These are phyloP conservation scores for Fusarium austroafricanum DNA, from an alignment of 2,329 filamentous ascomycete species.

Conservation along the genomic window DNA sequence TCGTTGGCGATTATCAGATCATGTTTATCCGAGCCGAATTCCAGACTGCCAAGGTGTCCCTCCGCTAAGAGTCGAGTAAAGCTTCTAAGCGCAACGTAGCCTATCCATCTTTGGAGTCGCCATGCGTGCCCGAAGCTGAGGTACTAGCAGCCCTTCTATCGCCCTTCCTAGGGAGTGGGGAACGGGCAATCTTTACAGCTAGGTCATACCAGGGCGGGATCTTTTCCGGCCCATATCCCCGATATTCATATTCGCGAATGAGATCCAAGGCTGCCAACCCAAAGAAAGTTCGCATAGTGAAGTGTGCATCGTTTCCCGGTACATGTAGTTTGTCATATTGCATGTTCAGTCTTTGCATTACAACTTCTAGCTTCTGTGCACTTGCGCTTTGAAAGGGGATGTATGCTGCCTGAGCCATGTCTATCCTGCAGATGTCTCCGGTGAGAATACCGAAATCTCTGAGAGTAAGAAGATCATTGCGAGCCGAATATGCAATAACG, in stretches of 20 bases:
- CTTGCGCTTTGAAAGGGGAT: not conserved
- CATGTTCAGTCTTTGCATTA: constrained; percentile 7
- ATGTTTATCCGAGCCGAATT: not conserved
- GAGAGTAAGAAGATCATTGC: not conserved
- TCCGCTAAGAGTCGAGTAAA: not conserved
- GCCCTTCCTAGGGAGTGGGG: not conserved
- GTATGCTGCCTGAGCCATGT: constrained; percentile 10
- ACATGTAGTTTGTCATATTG: constrained; percentile 14
- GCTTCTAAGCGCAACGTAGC: not conserved
- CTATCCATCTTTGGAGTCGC: not conserved
- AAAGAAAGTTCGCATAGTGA: constrained; percentile 48
- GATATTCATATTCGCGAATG: not conserved
- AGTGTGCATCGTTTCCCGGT: constrained; percentile 51
- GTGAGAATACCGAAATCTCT: constrained; percentile 1
- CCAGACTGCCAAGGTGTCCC: not conserved
- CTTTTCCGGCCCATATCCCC: no score
- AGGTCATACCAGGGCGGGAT: constrained; percentile 11
- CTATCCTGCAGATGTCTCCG: not conserved
- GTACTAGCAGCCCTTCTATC: no score
- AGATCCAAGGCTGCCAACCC: constrained; percentile 56
- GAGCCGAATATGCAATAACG: constrained; percentile 3
- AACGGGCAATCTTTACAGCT: constrained; percentile 19
- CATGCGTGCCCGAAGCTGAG: no score
- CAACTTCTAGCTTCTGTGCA: not conserved
- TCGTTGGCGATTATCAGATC: not conserved